Conservation (phyloP, 305 asterid species). For the Lippia alba region DNA sequence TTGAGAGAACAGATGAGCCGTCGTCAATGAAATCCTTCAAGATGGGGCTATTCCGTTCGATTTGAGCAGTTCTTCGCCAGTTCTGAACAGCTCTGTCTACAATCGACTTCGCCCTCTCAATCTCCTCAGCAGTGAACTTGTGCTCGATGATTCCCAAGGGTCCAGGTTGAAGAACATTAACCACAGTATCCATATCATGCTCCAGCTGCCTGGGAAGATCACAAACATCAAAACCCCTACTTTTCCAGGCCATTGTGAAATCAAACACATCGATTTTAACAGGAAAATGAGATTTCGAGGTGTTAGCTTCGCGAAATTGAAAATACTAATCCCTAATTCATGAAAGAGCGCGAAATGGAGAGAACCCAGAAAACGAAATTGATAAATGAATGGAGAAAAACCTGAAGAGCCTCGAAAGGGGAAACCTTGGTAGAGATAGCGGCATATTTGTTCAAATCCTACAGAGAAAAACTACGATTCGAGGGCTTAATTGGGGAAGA, state of each 20-base stretch:
- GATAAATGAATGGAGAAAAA: conserved; percentile 25
- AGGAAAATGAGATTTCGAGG: not conserved
- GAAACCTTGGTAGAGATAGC: conserved; percentile 44
- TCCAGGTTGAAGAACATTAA: conserved; percentile 86
- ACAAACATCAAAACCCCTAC: conserved; percentile 18
- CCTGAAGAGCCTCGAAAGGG: conserved; percentile 60
- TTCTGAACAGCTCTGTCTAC: conserved; percentile 68
- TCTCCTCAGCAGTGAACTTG: conserved; percentile 84
- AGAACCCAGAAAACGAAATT: not conserved
- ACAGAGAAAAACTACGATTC: conserved; percentile 8
- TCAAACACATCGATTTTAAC: conserved; percentile 8
- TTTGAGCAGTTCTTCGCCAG: conserved; percentile 68
- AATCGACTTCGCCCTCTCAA: conserved; percentile 56
- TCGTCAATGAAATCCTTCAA: conserved; percentile 70
- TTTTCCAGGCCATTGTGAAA: not conserved
- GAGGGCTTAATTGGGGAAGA: not conserved
- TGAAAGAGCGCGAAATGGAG: not conserved
- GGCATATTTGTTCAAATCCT: conserved; percentile 32
- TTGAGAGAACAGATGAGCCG: conserved; percentile 17
- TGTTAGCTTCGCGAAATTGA: not conserved
- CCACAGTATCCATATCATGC: conserved; percentile 90
- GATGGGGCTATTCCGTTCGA: conserved; percentile 61
- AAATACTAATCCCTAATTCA: not conserved
- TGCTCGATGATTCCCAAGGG: conserved; percentile 91
- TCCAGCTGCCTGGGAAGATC: conserved; percentile 72